phyloP scores from a whole-genome alignment of 495 filamentous ascomycete genomes.

The Lophium mytilinum region DNA sequence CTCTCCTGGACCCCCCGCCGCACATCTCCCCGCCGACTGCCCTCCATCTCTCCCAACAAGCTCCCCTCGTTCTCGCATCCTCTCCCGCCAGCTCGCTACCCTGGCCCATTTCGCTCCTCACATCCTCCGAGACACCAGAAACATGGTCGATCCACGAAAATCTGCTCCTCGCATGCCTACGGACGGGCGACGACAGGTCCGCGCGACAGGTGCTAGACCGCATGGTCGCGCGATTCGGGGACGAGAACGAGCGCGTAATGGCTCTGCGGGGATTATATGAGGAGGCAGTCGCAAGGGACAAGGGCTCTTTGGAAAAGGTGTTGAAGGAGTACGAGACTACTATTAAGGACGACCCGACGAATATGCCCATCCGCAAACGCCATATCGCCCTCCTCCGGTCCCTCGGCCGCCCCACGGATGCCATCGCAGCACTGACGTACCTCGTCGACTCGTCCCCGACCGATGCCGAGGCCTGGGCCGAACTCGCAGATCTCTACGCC shows the following conservation, averaged over 20 bases:
- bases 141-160: slow-evolving; percentile 80
- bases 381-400: slow-evolving; percentile 71
- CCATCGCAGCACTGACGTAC: slow-evolving; percentile 62
- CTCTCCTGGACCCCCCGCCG: slow-evolving; percentile 33
- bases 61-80: slow-evolving; percentile 55
- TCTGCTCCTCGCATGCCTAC: slow-evolving; percentile 74
- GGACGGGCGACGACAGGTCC: slow-evolving; percentile 70
- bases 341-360: slow-evolving; percentile 65
- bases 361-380: slow-evolving; percentile 80
- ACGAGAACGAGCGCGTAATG: slow-evolving; percentile 72
- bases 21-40: slow-evolving; percentile 40
- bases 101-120: slow-evolving; percentile 42
- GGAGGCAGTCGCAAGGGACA: slow-evolving; percentile 68
- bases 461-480: slow-evolving; percentile 90
- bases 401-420: slow-evolving; percentile 58
- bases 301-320: slow-evolving; percentile 54
- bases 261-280: slow-evolving; percentile 74
- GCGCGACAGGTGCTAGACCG: slow-evolving; percentile 66
- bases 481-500: slow-evolving; percentile 80
- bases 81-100: slow-evolving; percentile 43
- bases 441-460: slow-evolving; percentile 78
- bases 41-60: slow-evolving; percentile 68
- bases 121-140: slow-evolving; percentile 59
- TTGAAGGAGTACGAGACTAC: slow-evolving; percentile 69
- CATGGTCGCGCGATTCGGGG: slow-evolving; percentile 71